Evolutionary conservation across 306 rosid genomes (phyloP), one percentile per base, ranked within the genome.

Genomic region (Cicer yamashitae): DNA sequence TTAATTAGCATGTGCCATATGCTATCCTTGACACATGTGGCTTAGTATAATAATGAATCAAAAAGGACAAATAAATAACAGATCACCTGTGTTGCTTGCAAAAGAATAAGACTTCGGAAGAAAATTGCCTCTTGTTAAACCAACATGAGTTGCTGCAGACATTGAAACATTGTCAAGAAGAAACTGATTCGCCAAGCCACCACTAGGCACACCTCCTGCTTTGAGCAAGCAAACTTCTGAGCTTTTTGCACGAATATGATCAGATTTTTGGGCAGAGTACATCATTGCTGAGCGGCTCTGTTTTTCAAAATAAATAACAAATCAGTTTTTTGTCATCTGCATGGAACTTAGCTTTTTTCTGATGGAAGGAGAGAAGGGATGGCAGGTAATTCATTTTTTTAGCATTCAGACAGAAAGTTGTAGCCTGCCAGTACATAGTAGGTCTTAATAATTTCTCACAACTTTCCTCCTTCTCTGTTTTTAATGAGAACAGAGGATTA

Each of bases 51-150:
- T 38, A 75, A 40, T 60, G 52, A 41, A 67, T 78, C 67, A 22
- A 77, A 22, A 50, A 50, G 25, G 25, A 70, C 56, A 71, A 73
- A 70, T 25, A 47, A 18, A 17, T n/a, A 47, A 53, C 44, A 73
- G 60, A 84, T 72, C 86, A 94, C 97, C 97, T 79, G 94, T 75
- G 83, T 76, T 88, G 76, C 84, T 80, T 15, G 86, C 84, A 81
- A 91, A 88, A 73, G 91, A 86, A 84, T 82, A 87, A 68, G 96
- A 76, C 71, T 85, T 87, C 13, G 91, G 82, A 77, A 84, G 83
- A 73, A 77, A 84, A 77, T 76, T 91, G 85, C 78, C 87, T 77
- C 88, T 83, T 18, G 89, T 63, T 81, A 91, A 87, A 83, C 91
- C 87, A 61, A 77, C 84, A 75, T 89, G 77, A 78, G 93, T 76